phyloP scores from a whole-genome alignment of 257 asterid genomes.

The Nicotiana tomentosiformis region DNA sequence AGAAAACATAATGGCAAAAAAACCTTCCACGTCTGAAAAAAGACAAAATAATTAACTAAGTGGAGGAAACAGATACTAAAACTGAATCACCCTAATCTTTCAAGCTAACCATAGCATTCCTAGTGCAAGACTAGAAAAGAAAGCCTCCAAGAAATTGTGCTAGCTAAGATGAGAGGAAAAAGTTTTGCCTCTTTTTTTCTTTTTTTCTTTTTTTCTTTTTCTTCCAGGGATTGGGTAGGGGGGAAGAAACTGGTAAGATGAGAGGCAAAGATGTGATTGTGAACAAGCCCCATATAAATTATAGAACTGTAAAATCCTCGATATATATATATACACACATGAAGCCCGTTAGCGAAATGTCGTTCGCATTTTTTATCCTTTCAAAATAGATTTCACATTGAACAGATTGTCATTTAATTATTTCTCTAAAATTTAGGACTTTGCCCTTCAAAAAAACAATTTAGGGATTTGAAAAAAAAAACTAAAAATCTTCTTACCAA shows the following conservation, averaged over 20 bases:
- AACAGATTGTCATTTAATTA: too few species aligned
- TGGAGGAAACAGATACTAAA: neutral
- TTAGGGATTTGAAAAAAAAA: too few species aligned
- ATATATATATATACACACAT: too few species aligned
- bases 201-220: neutral
- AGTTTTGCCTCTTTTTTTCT: neutral
- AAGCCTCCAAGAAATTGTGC: neutral
- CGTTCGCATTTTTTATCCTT: too few species aligned
- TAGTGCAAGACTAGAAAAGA: neutral
- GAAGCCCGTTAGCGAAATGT: too few species aligned
- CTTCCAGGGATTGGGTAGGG: neutral
- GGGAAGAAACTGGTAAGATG: neutral
- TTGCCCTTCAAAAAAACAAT: too few species aligned
- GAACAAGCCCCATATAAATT: neutral
- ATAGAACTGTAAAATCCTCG: neutral
- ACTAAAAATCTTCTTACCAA: too few species aligned
- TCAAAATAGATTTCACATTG: too few species aligned
- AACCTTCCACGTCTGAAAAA: neutral
- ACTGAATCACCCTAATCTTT: neutral
- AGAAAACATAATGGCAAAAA: neutral
- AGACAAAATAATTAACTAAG: neutral
- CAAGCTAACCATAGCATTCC: neutral
- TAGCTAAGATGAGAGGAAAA: neutral
- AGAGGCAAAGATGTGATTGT: neutral
- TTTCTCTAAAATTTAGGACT: too few species aligned